Base-by-base conservation (phyloP, 352 stramenopile genomes). In the Globisporangium heterothallicum region DNA sequence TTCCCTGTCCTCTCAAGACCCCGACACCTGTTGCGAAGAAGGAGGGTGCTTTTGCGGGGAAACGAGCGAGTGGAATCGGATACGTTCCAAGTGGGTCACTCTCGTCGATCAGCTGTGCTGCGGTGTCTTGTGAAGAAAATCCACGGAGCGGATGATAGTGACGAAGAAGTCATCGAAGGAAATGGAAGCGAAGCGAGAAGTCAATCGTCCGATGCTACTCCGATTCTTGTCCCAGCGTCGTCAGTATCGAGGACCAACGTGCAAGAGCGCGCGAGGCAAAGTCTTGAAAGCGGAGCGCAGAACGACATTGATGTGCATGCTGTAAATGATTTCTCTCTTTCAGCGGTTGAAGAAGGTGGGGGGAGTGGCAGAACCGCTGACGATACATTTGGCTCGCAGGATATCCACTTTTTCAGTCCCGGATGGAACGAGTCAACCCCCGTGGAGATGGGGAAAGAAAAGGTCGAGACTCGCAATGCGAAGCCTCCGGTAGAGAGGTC, bases 91-190 rank as follows among this genome's bases (percentile, higher is more conserved):
- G 51, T 78, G 12, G 61, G 68, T n/a, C 73, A 80, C 55, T 78
- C 70, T 24, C 35, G 56, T 32, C 66, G 69, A 16, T 86, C 78
- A 7, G 19, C 72, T 4, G 72, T 70, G 8, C 61, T 90, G 24
- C 58, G 73, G 18, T 13, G 60, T 10, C 50, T 88, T 19, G 65
- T 90, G 30, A 68, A 76, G 13, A 69, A 69, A 52, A 71, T 87
- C 13, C 66, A 87, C 29, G 67, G 62, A 9, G 53, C 80, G 4
- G 49, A 68, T 7, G 63, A 74, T 22, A 44, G 70, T 0, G 53
- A 71, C 22, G 41, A 63, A 48, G 46, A 55, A 19, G 30, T 59
- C 1, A 27, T 40, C 12, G 52, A 58, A 52, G 45, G 42, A 18
- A 16, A 42, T 22, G 44, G 13, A n/a, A 21, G 13, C 1, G 49